Conservation (phyloP, 1,284 basidiomycete genomes). For the Apiotrichum gracile region DNA sequence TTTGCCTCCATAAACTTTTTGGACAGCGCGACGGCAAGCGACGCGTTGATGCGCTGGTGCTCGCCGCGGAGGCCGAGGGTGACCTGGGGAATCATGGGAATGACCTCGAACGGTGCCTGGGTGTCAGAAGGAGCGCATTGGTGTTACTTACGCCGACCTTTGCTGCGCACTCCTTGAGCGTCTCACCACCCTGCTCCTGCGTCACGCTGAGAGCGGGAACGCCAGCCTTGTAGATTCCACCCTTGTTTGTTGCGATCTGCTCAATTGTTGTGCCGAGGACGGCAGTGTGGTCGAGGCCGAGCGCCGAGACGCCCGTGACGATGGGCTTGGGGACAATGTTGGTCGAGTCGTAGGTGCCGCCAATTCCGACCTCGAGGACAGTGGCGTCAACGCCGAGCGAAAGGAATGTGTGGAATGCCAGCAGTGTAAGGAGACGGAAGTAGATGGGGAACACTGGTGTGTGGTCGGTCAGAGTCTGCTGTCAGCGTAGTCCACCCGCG, state of each 20-base stretch:
- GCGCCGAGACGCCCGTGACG: conserved; percentile 80
- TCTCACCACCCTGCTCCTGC: conserved; percentile 63
- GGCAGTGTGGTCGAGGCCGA: conserved; percentile 90
- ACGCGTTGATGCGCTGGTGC: conserved; percentile 88
- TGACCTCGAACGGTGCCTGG: conserved; percentile 38
- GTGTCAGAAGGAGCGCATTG: conserved; percentile 23
- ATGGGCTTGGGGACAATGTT: conserved; percentile 89
- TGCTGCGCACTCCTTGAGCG: conserved; percentile 61
- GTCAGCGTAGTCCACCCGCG: neutral
- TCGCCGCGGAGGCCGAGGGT: conserved; percentile 72
- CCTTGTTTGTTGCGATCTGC: conserved; percentile 93
- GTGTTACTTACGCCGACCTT: conserved; percentile 57
- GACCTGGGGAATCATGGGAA: conserved; percentile 30
- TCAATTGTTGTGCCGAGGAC: conserved; percentile 83
- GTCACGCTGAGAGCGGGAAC: conserved; percentile 79
- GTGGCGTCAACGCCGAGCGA: conserved; percentile 70
- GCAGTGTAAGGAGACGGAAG: conserved; percentile 86
- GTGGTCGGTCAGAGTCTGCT: conserved; percentile 49
- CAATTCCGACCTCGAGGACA: conserved; percentile 94
- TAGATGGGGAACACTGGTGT: conserved; percentile 71
- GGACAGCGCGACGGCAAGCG: conserved; percentile 72
- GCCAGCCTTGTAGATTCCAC: conserved; percentile 89
- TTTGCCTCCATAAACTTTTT: conserved; percentile 59
- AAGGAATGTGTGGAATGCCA: conserved; percentile 88
- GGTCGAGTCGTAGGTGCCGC: conserved; percentile 90